Evolutionary conservation across 257 asterid species (phyloP).

Genomic region (Solanum ahanhuiri): DNA sequence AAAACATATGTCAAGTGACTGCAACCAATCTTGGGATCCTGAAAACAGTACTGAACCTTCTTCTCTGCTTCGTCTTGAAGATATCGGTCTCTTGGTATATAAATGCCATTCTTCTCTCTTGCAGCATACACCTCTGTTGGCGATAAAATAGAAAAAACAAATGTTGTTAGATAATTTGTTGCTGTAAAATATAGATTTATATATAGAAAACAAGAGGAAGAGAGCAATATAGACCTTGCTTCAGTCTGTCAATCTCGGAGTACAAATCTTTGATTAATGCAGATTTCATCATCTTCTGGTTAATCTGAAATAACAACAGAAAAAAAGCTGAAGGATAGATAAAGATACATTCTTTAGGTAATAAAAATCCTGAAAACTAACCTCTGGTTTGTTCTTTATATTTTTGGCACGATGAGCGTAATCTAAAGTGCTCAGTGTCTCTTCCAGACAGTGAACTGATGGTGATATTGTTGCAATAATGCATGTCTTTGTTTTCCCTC

Average conservation of each 20-base stretch:
- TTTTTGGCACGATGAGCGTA: constrained; percentile 9
- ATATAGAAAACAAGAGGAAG: background rate
- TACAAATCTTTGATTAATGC: constrained; percentile 60
- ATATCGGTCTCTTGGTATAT: constrained; percentile 94
- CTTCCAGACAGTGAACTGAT: constrained; percentile 9
- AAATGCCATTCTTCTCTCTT: constrained; percentile 95
- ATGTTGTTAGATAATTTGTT: background rate
- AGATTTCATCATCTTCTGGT: constrained; percentile 49
- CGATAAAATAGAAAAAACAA: background rate
- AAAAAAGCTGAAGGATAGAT: background rate
- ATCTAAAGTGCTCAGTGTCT: constrained; percentile 14
- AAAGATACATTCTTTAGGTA: background rate
- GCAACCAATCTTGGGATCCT: background rate
- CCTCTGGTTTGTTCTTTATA: constrained; percentile 29
- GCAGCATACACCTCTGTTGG: constrained; percentile 94
- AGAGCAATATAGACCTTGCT: constrained; percentile 59
- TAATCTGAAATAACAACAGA: background rate
- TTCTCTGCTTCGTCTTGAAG: constrained; percentile 98
- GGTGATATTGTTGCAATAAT: constrained; percentile 12
- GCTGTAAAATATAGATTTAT: background rate
- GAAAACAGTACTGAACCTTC: constrained; percentile 40
- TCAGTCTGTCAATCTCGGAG: constrained; percentile 35
- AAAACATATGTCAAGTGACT: background rate
- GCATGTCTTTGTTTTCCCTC: constrained; percentile 12
- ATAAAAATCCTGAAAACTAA: background rate